These are phyloP conservation scores for Diaporthe sp. DNA, from an alignment of 2,329 filamentous ascomycete genomes.

Conservation along the genomic window DNA sequence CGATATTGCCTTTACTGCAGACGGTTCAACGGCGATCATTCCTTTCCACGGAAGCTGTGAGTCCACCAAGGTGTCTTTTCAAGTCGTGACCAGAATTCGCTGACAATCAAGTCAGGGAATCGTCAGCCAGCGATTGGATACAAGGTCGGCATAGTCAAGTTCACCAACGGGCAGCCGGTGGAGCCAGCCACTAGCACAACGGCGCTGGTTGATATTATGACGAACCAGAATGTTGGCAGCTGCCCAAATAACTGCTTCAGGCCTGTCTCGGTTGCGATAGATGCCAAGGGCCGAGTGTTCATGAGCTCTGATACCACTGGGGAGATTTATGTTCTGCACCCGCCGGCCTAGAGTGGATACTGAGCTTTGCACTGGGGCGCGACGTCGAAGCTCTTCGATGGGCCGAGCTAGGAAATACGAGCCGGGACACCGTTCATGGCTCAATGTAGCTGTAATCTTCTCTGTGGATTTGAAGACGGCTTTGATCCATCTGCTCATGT, in stretches of 20 bases:
- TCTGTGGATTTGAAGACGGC: no score
- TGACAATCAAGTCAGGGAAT: neutral
- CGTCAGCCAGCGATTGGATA: slow-evolving; percentile 1
- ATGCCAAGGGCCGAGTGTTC: slow-evolving; percentile 67
- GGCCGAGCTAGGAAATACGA: no score
- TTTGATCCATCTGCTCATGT: no score
- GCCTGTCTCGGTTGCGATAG: slow-evolving; percentile 68
- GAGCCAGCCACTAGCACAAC: slow-evolving; percentile 55
- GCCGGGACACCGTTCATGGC: no score
- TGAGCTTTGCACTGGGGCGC: no score
- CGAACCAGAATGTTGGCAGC: slow-evolving; percentile 62
- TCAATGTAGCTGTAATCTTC: no score
- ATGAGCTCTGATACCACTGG: slow-evolving; percentile 72
- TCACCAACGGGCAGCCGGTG: slow-evolving; percentile 53
- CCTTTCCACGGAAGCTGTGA: slow-evolving; percentile 79
- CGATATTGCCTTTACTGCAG: slow-evolving; percentile 74
- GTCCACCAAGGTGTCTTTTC: slow-evolving; percentile 38
- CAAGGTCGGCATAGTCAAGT: neutral
- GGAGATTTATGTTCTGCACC: slow-evolving; percentile 70
- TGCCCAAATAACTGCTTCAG: slow-evolving; percentile 73
- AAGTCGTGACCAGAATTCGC: neutral
- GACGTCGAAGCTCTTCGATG: neutral
- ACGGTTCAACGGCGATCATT: slow-evolving; percentile 72
- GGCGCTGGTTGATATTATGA: slow-evolving; percentile 65
- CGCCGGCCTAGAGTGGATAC: slow-evolving; percentile 2